Base-by-base conservation (phyloP, 495 filamentous ascomycete genomes). In the Trichoderma virens region DNA sequence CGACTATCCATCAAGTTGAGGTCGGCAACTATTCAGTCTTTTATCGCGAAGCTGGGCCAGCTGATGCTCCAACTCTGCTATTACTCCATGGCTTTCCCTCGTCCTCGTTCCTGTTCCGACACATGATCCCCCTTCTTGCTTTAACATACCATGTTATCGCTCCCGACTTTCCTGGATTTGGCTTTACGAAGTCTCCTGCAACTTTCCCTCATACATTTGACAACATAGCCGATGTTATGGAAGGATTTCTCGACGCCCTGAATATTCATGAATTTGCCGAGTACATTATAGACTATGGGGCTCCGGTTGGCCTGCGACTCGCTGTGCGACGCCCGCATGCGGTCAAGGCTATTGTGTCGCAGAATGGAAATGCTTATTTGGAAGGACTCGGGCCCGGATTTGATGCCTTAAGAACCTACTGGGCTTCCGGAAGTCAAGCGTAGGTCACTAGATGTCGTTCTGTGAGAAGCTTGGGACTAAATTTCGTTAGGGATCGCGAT, bases 241-340 rank as follows among this genome's bases (percentile, higher is more conserved):
- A 65, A 5, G 75, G 73, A 6, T 83, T 86, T 64, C 70, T 85
- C 25, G 74, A 78, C 27, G 68, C 71, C 20, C 73, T 85, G 14
- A 65, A 70, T 11, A 71, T 86, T 54, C 68, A 62, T 13, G 78
- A 74, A 39, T 86, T 81, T 71, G 74, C 78, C 27, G 67, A 87
- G 28, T 89, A 86, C 72, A 80, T 88, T 65, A 88, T 88, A 69
- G 86, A 89, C 73, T 88, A 88, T 71, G 86, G 86, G 38, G 84
- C 86, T 0, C 84, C 86, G 0, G 76, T 75, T 16, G 85, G 78
- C 2, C 70, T 86, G 11, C 76, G 82, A 5, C 71, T 87, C 13
- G 83, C 85, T 0, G 74, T 86, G 8, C 59, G 76, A 30, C 73
- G 79, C 3, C 79, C 81, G 0, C 66, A 78, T 7, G 71, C 73